These are phyloP conservation scores for Elaeis oleifera DNA, from an alignment of 202 grass and related monocot species.

Conservation along the genomic window DNA sequence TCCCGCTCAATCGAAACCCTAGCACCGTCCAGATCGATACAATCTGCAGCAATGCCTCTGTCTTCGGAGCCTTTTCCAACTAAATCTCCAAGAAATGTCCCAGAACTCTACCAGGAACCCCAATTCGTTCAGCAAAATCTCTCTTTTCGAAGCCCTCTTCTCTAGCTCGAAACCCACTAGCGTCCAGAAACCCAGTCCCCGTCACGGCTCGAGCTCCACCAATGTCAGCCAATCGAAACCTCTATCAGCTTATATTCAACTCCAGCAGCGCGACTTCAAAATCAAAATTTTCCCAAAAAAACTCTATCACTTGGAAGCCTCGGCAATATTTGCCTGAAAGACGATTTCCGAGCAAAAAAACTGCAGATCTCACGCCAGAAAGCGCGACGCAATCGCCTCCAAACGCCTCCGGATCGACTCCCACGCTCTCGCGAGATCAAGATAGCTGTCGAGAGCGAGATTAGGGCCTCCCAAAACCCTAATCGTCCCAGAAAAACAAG, in stretches of 20 bases:
- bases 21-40: not conserved
- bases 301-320: too few relatives aligned
- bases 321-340: too few relatives aligned
- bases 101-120: not conserved
- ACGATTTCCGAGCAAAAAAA: not conserved
- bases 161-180: too few relatives aligned
- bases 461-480: conserved; percentile 5
- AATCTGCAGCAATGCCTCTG: too few relatives aligned
- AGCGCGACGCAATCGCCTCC: not conserved
- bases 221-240: not conserved
- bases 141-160: too few relatives aligned
- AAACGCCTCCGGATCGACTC: not conserved
- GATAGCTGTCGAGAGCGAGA: conserved; percentile 1
- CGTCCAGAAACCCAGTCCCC: too few relatives aligned
- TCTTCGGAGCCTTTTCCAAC: not conserved
- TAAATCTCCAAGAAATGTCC: not conserved
- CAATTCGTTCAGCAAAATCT: not conserved
- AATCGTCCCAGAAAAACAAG: not conserved
- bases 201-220: not conserved
- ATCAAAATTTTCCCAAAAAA: not conserved
- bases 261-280: not conserved
- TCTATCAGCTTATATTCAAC: not conserved
- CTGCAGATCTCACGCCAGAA: conserved; percentile 1
- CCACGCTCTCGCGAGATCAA: not conserved
- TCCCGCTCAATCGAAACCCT: not conserved